Evolutionary conservation across 768 basidiomycete genomes (phyloP).

Genomic region (Lentinula guzmanii): DNA sequence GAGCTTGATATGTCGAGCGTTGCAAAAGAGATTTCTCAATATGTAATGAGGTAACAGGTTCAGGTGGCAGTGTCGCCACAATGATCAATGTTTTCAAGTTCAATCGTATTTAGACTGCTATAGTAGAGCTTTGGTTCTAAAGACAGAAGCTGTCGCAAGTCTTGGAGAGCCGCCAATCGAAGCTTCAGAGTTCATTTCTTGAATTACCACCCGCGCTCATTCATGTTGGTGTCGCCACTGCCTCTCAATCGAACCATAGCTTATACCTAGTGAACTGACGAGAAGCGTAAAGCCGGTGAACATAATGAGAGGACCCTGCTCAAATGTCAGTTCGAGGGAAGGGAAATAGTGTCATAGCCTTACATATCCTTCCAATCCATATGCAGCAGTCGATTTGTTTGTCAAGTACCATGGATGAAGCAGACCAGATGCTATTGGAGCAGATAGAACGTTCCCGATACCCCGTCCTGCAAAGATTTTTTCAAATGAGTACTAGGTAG

Average conservation of each 20-base stretch:
- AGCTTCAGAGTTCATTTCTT: too few species aligned
- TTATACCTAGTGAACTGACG: neutral
- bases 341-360: neutral
- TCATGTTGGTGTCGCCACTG: neutral
- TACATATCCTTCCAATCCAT: conserved; percentile 11
- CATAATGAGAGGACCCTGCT: conserved; percentile 1
- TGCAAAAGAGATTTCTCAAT: too few species aligned
- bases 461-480: neutral
- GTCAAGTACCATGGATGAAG: conserved; percentile 8
- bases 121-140: too few species aligned
- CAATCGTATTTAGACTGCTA: too few species aligned
- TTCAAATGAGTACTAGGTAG: neutral
- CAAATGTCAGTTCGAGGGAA: neutral
- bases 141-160: too few species aligned
- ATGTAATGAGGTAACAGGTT: too few species aligned
- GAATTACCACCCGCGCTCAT: neutral
- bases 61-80: too few species aligned
- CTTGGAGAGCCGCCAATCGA: too few species aligned
- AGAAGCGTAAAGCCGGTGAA: neutral
- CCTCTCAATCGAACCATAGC: neutral
- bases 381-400: neutral
- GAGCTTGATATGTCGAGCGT: too few species aligned
- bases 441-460: conserved; percentile 2
- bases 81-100: too few species aligned
- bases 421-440: conserved; percentile 7